phyloP scores from a whole-genome alignment of 2,329 filamentous ascomycete genomes.

The Diaporthe humulicola region DNA sequence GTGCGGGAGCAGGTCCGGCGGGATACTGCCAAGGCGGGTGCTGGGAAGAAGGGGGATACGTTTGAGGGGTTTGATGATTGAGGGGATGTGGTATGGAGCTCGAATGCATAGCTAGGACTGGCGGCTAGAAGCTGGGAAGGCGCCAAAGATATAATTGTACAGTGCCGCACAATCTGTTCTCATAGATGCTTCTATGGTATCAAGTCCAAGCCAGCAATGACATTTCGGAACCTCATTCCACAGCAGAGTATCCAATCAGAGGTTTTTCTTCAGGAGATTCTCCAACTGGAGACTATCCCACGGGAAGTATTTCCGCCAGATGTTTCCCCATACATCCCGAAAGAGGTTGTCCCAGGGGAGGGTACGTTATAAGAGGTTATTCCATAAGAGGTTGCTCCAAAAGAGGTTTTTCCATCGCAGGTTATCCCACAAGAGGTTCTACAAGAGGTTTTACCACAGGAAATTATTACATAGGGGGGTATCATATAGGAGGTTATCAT shows the following conservation, averaged over 20 bases:
- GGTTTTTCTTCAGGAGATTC: neutral
- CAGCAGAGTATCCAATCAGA: too few relatives aligned
- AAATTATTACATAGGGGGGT: too few relatives aligned
- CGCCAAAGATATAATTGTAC: neutral
- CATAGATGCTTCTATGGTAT: neutral
- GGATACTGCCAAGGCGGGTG: conserved; percentile 43
- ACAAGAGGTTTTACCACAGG: too few relatives aligned
- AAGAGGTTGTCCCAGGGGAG: neutral
- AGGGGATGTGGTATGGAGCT: neutral
- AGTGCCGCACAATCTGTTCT: neutral
- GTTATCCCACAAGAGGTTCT: too few relatives aligned
- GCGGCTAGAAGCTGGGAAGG: neutral
- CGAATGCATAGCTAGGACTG: fast-evolving
- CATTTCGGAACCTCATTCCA: neutral
- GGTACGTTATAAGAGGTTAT: neutral
- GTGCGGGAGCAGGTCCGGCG: conserved; percentile 71
- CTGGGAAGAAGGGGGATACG: conserved; percentile 60
- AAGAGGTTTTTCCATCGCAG: too few relatives aligned
- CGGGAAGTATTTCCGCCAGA: too few relatives aligned
- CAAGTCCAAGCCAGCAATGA: neutral
- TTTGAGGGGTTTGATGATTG: conserved; percentile 72
- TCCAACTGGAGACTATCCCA: neutral
- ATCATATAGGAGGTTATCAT: too few relatives aligned
- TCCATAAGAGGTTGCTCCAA: too few relatives aligned
- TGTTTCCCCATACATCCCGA: too few relatives aligned